phyloP scores from a whole-genome alignment of 2,329 filamentous ascomycete genomes.

The Beauveria bassiana region DNA sequence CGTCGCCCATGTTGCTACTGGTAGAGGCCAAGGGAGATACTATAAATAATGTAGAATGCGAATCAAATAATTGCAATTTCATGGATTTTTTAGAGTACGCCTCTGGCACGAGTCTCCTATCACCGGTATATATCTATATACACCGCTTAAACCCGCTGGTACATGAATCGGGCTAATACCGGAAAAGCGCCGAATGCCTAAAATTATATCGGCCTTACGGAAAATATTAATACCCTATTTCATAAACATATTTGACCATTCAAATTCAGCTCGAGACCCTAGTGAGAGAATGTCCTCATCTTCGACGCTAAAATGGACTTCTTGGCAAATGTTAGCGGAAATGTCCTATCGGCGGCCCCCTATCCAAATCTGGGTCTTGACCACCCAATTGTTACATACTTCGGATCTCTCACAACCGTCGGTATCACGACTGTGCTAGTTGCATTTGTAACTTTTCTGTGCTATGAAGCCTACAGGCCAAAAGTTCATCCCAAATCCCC shows the following conservation, averaged over 20 bases:
- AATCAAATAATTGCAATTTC: not conserved
- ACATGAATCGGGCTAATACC: not conserved
- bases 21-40: not conserved
- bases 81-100: not conserved
- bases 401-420: not conserved
- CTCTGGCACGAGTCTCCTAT: not conserved
- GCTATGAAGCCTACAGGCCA: not conserved
- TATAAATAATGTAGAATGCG: not conserved
- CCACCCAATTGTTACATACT: not conserved
- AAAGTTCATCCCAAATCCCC: not conserved
- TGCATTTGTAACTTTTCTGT: not conserved
- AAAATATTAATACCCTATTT: not conserved
- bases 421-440: not conserved
- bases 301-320: not conserved
- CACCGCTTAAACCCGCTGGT: not conserved
- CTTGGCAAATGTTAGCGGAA: not conserved
- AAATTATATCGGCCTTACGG: not conserved
- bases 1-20: not conserved
- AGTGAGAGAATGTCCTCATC: not conserved
- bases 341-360: not conserved
- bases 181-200: not conserved
- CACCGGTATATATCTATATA: not conserved
- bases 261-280: not conserved
- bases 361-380: not conserved
- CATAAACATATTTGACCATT: not conserved